Evolutionary conservation across 345 rosid species (phyloP), one percentile per base, ranked within the genome.

Genomic region (Moricandia arvensis): DNA sequence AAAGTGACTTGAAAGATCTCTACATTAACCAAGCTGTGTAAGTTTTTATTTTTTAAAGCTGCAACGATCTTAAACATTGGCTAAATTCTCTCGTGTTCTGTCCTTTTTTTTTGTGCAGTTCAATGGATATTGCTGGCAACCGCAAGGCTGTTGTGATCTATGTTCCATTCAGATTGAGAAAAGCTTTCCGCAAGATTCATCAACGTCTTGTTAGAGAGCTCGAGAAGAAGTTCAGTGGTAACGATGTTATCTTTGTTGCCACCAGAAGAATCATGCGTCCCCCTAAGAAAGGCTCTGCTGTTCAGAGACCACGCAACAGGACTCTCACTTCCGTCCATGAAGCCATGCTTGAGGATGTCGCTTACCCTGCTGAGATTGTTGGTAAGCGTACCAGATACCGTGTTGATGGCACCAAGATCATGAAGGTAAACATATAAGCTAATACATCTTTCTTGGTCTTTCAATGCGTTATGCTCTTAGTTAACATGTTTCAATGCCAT

Each of bases 191-290:
- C 59, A 93, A 93, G 90, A 81, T 90, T 79, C 98, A 93, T 79
- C 55, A 83, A 1, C 89, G 98, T 53, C 92, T 90, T 57, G 96
- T 89, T 16, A 86, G 98, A 68, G 98, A 93, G 86, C 79, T 93
- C 59, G 98, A 93, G 90, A 93, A 93, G 73, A 93, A 93, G 63
- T 93, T 93, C 89, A 89, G 97, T 79, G 98, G 98, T n/a, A 93
- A 89, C 87, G 97, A 90, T 80, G 95, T 93, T 59, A 81, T 90
- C 8, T 27, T 93, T 62, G 69, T 92, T 81, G 83, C 93, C 75
- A 87, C 92, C 72, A 70, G 97, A 30, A 92, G 96, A 83, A 92
- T 92, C 21, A 16, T 85, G 75, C 83, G 92, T 66, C 97, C 96
- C 15, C 97, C 97, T n/a, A 94, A 94, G 93, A 94, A 90, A 54